These are phyloP conservation scores for Pestalotiopsis sp. DNA, from an alignment of 2,329 filamentous ascomycete species.

Conservation along the genomic window DNA sequence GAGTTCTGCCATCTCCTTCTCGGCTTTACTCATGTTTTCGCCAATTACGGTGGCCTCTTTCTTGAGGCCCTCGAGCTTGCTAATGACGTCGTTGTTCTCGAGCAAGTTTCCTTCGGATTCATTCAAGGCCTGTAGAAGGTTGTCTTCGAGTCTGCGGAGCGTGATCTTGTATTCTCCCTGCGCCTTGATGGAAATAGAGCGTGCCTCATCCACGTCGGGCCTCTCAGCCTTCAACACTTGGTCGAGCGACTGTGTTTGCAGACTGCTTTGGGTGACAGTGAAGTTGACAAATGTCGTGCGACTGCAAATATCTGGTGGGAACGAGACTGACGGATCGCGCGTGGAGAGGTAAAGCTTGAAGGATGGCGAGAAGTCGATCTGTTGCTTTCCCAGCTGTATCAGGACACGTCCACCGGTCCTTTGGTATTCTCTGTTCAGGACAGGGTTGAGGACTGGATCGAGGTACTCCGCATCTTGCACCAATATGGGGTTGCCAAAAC, in stretches of 20 bases:
- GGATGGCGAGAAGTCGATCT: conserved; percentile 97
- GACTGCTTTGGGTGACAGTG: conserved; percentile 96
- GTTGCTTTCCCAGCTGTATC: conserved; percentile 97
- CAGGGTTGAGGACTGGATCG: conserved; percentile 96
- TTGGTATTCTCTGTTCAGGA: conserved; percentile 99
- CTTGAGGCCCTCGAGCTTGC: conserved; percentile 96
- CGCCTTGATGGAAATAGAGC: conserved; percentile 96
- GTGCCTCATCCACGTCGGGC: conserved; percentile 93
- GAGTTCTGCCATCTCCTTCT: conserved; percentile 97
- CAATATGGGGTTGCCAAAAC: conserved; percentile 97
- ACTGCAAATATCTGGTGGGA: conserved; percentile 96
- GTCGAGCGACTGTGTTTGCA: conserved; percentile 96
- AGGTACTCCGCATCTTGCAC: conserved; percentile 98
- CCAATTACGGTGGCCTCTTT: conserved; percentile 97
- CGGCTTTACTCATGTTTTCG: conserved; percentile 92
- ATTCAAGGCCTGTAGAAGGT: conserved; percentile 90
- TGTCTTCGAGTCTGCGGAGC: conserved; percentile 91
- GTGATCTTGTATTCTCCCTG: conserved; percentile 99
- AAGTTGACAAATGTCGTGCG: conserved; percentile 99
- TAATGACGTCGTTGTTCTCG: conserved; percentile 97
- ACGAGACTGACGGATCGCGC: conserved; percentile 91
- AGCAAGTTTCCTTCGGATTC: conserved; percentile 97
- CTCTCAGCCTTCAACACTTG: conserved; percentile 97
- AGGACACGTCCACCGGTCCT: conserved; percentile 97
- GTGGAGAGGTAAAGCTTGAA: conserved; percentile 97